phyloP scores from a whole-genome alignment of 2,329 filamentous ascomycete genomes.

The Apiospora sp. region DNA sequence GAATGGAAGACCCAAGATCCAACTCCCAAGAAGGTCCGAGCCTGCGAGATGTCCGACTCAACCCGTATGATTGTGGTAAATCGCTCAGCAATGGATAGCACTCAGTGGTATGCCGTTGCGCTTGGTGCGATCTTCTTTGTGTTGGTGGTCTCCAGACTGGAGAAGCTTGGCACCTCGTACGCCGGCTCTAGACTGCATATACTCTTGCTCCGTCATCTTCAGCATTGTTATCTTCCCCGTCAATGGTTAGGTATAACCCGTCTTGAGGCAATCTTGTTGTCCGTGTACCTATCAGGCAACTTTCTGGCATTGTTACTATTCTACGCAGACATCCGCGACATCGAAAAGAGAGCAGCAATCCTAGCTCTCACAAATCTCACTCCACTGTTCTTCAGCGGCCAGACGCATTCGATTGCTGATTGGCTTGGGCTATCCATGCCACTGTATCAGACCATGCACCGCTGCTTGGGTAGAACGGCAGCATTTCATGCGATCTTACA shows the following conservation, averaged over 20 bases:
- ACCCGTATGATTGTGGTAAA: slow-evolving; percentile 6
- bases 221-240: slow-evolving; percentile 7
- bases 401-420: slow-evolving; percentile 2
- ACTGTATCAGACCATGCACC: slow-evolving; percentile 10
- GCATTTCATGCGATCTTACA: slow-evolving; percentile 10
- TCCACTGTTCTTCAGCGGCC: slow-evolving; percentile 6
- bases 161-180: background rate
- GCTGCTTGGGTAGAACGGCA: slow-evolving; percentile 1
- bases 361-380: slow-evolving; percentile 1
- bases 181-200: background rate
- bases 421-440: slow-evolving; percentile 12
- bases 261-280: slow-evolving; percentile 6
- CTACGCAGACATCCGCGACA: slow-evolving; percentile 4
- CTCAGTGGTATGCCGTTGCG: slow-evolving; percentile 9
- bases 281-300: slow-evolving; percentile 8
- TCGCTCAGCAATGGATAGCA: slow-evolving; percentile 8
- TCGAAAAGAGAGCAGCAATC: slow-evolving; percentile 7
- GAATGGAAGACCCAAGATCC: background rate
- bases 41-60: slow-evolving; percentile 1
- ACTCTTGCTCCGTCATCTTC: slow-evolving; percentile 1
- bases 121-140: slow-evolving; percentile 8
- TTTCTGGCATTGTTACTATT: slow-evolving; percentile 8
- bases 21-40: slow-evolving; percentile 10
- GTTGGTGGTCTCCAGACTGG: slow-evolving; percentile 13
- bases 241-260: background rate